Conservation (phyloP, 2,329 filamentous ascomycete species). For the Alternaria atra region DNA sequence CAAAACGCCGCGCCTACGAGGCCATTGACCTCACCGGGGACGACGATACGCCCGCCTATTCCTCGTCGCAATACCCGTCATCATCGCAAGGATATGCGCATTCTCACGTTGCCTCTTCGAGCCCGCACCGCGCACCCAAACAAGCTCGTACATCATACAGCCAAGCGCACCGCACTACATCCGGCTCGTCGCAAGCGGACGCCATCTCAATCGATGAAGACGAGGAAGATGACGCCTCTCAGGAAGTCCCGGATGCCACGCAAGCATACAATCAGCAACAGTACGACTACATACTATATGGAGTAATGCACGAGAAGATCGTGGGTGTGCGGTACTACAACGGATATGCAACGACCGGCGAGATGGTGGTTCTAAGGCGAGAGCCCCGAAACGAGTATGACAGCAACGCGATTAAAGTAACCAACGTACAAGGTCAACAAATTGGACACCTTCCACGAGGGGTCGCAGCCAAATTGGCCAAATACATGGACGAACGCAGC, state of each 20-base stretch:
- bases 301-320: constrained; percentile 61
- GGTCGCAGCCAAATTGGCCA: constrained; percentile 75
- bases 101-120: neutral
- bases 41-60: constrained; percentile 15
- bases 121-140: constrained; percentile 35
- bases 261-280: constrained; percentile 38
- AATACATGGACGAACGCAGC: constrained; percentile 66
- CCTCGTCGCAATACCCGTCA: constrained; percentile 38
- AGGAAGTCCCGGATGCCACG: constrained; percentile 38
- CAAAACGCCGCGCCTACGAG: constrained; percentile 15
- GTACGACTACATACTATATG: constrained; percentile 41
- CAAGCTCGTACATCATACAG: constrained; percentile 34
- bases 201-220: constrained; percentile 39
- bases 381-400: constrained; percentile 69
- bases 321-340: constrained; percentile 62
- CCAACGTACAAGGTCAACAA: constrained; percentile 77
- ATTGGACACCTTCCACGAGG: constrained; percentile 79
- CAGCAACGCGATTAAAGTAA: constrained; percentile 77
- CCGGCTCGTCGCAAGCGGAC: constrained; percentile 39
- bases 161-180: constrained; percentile 8
- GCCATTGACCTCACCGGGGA: constrained; percentile 17
- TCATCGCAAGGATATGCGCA: constrained; percentile 29
- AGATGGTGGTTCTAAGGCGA: constrained; percentile 56
- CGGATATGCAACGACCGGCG: constrained; percentile 47
- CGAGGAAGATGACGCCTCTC: constrained; percentile 41